Base-by-base conservation (phyloP, 352 stramenopile genomes). In the Phytophthora pluvialis region DNA sequence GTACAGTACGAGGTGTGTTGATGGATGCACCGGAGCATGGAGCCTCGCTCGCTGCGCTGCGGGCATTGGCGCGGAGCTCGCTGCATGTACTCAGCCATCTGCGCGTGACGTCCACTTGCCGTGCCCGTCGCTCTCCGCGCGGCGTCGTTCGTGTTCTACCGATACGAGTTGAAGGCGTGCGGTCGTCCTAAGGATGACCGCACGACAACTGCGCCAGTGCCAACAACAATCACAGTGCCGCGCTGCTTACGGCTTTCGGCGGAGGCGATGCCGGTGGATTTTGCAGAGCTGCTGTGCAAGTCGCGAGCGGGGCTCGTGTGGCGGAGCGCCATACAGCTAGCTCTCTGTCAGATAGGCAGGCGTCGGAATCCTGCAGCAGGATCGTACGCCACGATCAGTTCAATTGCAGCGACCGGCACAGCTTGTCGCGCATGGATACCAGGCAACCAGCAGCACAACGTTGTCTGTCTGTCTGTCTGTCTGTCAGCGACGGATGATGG, bases 301-400 rank as follows among this genome's bases (percentile, higher is more conserved):
- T 60, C 42, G 47, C 52, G 32, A 73, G 54, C 53, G 11, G 18
- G 51, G 44, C 46, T 57, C 29, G 46, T 70, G 59, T 60, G 61
- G 47, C 45, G 33, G 18, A 42, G 31, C 35, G 15, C 31, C 31
- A 57, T 51, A 35, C 32, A 64, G 44, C 50, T 64, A 56, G 35
- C 39, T 65, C 43, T 29, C 21, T 56, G 55, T 49, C 61, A 71
- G 60, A 71, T 67, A 71, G 67, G 67, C 61, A n/a, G 12, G 11
- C 15, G 31, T 11, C 11, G 21, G 21, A 62, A 57, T 68, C 35
- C 44, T 65, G 48, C 31, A 33, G 43, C 53, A 57, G 48, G 63
- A 72, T 75, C 55, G 32, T 62, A 48, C 67, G 67, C 42, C 57
- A 69, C 46, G 57, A 75, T 72, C 63, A 64, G 57, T 53, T 45